These are phyloP conservation scores for Pugionium dolabratum DNA, from an alignment of 345 rosid genomes.

Conservation along the genomic window DNA sequence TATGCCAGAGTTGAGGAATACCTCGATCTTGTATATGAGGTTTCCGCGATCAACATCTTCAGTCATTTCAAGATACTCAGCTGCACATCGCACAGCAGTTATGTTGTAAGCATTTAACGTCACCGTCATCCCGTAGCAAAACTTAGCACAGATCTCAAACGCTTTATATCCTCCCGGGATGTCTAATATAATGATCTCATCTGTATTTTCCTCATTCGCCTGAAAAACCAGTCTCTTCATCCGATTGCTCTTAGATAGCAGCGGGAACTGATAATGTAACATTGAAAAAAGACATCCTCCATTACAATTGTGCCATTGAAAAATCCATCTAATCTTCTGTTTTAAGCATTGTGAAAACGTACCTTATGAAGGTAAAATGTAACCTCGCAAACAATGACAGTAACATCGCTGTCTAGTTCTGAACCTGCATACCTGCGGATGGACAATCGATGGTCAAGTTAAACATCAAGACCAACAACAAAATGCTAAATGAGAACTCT, in stretches of 20 bases:
- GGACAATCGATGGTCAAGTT: constrained; percentile 22
- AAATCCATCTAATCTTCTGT: constrained; percentile 3
- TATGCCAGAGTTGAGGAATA: constrained; percentile 80
- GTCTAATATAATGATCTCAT: constrained; percentile 60
- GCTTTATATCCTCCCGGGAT: constrained; percentile 91
- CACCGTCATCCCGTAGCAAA: constrained; percentile 90
- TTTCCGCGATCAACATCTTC: constrained; percentile 82
- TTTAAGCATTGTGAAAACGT: constrained; percentile 8
- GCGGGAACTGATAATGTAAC: constrained; percentile 70
- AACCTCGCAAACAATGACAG: constrained; percentile 64
- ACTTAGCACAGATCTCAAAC: constrained; percentile 93
- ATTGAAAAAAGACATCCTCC: not conserved
- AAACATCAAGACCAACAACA: constrained; percentile 27
- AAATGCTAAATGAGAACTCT: constrained; percentile 6
- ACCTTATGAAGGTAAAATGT: constrained; percentile 94
- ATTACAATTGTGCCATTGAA: constrained; percentile 5
- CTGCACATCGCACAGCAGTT: constrained; percentile 83
- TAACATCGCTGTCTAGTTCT: constrained; percentile 76
- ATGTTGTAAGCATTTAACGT: constrained; percentile 85
- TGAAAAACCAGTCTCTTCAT: constrained; percentile 63
- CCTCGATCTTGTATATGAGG: constrained; percentile 76
- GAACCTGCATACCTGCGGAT: constrained; percentile 64
- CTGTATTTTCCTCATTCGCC: constrained; percentile 54
- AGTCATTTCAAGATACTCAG: constrained; percentile 92
- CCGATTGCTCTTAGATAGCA: constrained; percentile 76